Conservation (phyloP, 768 basidiomycete genomes). For the Tylopilus rubrobrunneus region DNA sequence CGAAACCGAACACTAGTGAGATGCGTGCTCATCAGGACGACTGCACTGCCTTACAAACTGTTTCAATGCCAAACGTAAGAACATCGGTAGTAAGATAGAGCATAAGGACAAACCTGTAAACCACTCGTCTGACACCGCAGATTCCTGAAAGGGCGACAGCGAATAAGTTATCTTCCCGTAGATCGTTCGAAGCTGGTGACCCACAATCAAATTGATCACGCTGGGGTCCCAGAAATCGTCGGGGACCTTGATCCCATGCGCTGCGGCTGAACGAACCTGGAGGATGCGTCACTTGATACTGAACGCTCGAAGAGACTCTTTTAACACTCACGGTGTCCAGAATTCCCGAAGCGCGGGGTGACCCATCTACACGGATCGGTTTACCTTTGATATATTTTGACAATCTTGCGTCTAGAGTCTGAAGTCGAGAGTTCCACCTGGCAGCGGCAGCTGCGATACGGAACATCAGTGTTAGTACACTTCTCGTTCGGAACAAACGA, state of each 20-base stretch:
- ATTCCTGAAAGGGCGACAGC: conserved; percentile 43
- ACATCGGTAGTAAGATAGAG: background rate
- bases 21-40: background rate
- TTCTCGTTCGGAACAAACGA: background rate
- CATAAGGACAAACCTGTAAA: conserved; percentile 48
- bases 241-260: conserved; percentile 70
- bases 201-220: conserved; percentile 56
- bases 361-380: conserved; percentile 70
- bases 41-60: conserved; percentile 23
- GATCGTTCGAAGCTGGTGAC: conserved; percentile 8
- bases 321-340: conserved; percentile 57
- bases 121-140: conserved; percentile 76
- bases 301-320: background rate
- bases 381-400: conserved; percentile 67
- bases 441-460: conserved; percentile 53
- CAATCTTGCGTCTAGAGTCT: conserved; percentile 58
- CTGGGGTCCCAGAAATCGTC: conserved; percentile 64
- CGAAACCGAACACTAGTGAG: conserved; percentile 9
- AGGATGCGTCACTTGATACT: background rate
- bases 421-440: conserved; percentile 57
- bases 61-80: conserved; percentile 6
- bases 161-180: too few species aligned
- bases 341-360: conserved; percentile 70
- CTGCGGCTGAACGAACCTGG: conserved; percentile 63
- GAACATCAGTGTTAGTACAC: background rate